Conservation (phyloP, 768 basidiomycete genomes). For the Mycena sanguinolenta region DNA sequence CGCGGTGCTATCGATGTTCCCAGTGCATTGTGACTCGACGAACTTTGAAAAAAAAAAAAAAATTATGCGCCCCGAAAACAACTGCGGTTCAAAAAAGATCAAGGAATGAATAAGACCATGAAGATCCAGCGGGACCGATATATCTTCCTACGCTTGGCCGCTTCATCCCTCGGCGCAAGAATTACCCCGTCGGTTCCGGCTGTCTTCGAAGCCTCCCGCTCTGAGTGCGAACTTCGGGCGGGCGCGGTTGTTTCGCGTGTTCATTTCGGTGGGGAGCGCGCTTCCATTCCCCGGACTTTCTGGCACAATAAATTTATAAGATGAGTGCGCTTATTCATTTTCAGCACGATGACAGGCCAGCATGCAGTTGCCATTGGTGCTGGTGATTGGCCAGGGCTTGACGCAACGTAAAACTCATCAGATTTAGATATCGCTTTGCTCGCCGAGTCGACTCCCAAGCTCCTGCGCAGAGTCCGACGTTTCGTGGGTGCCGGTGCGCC, state of each 20-base stretch:
- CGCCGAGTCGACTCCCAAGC: neutral
- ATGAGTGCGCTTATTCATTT: neutral
- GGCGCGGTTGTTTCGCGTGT: neutral
- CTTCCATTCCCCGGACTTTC: neutral
- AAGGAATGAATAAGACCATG: neutral
- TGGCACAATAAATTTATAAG: neutral
- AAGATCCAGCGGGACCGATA: neutral
- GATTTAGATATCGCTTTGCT: neutral
- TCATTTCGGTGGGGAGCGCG: neutral
- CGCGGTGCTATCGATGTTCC: too few relatives aligned
- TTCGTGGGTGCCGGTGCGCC: constrained; percentile 4
- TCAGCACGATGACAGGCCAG: too few relatives aligned
- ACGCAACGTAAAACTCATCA: neutral
- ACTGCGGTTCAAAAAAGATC: neutral
- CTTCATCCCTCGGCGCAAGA: neutral
- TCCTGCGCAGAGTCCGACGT: constrained; percentile 3
- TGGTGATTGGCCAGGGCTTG: neutral
- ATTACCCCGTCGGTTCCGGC: neutral
- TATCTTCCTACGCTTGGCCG: neutral
- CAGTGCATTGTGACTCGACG: neutral
- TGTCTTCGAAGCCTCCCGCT: neutral
- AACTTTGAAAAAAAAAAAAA: neutral
- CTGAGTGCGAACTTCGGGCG: neutral
- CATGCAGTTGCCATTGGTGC: neutral
- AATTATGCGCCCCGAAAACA: neutral